phyloP scores from a whole-genome alignment of 225 moss, liverwort and hornwort species.

The Takakia lepidozioides region DNA sequence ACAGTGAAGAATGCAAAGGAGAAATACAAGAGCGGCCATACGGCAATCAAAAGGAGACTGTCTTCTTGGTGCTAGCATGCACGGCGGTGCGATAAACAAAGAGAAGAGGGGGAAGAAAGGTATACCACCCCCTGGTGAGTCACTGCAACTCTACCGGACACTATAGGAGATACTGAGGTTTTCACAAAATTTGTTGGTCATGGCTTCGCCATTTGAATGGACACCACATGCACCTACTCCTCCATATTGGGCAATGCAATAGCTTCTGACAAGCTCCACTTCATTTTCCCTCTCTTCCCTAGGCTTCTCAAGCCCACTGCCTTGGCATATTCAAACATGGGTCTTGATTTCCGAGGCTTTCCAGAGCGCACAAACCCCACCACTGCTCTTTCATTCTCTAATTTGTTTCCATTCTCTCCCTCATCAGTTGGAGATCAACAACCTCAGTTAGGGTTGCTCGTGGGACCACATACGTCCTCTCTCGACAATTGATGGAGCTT shows the following conservation, averaged over 20 bases:
- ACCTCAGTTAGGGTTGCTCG: constrained; percentile 12
- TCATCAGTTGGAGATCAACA: constrained; percentile 8
- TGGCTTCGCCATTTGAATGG: too few relatives aligned
- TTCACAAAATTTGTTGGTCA: background rate
- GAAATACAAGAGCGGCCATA: too few relatives aligned
- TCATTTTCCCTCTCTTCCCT: constrained; percentile 1
- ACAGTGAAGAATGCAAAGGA: too few relatives aligned
- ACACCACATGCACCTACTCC: too few relatives aligned
- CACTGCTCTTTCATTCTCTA: constrained; percentile 1
- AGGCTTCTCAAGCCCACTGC: constrained; percentile 26
- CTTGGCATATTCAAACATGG: constrained; percentile 34
- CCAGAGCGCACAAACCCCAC: constrained; percentile 11
- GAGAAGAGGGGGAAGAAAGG: too few relatives aligned
- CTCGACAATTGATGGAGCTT: constrained; percentile 53
- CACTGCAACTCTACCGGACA: background rate
- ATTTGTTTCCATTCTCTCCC: constrained; percentile 8
- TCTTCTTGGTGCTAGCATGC: too few relatives aligned
- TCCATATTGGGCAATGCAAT: constrained; percentile 1
- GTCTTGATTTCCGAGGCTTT: constrained; percentile 12
- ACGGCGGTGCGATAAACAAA: too few relatives aligned
- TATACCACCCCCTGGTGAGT: too few relatives aligned
- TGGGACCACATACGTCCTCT: constrained; percentile 22
- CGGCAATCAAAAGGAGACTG: too few relatives aligned
- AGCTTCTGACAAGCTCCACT: background rate
- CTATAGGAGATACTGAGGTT: background rate